Evolutionary conservation across 1,284 basidiomycete genomes (phyloP).

Genomic region (Cryptococcus deneoformans): DNA sequence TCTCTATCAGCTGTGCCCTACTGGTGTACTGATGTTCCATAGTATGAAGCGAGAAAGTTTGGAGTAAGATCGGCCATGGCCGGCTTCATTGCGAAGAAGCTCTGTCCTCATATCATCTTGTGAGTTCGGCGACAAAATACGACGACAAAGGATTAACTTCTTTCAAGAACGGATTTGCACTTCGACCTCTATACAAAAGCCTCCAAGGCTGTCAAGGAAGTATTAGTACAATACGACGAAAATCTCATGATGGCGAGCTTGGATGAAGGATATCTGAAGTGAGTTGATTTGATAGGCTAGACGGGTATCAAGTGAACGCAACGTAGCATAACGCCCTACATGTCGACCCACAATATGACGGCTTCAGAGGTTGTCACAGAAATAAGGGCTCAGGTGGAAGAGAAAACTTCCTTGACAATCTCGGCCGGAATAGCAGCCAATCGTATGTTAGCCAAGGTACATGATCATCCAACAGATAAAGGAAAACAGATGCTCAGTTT

Average conservation of each 20-base stretch:
- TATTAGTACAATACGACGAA: slow-evolving; percentile 65
- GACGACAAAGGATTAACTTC: slow-evolving; percentile 18
- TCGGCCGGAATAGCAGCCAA: slow-evolving; percentile 89
- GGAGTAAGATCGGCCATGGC: slow-evolving; percentile 89
- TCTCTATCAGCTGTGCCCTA: neutral
- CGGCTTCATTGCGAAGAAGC: slow-evolving; percentile 87
- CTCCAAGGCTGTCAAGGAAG: slow-evolving; percentile 54
- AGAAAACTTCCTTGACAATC: slow-evolving; percentile 80
- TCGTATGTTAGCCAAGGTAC: slow-evolving; percentile 72
- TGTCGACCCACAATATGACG: slow-evolving; percentile 61
- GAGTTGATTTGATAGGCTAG: slow-evolving; percentile 26
- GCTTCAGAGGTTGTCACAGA: slow-evolving; percentile 72
- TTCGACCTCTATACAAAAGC: slow-evolving; percentile 68
- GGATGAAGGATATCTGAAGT: slow-evolving; percentile 90
- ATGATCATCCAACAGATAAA: slow-evolving; percentile 1
- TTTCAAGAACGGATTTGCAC: slow-evolving; percentile 54
- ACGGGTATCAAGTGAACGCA: neutral
- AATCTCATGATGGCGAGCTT: slow-evolving; percentile 75
- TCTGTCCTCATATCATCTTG: slow-evolving; percentile 88
- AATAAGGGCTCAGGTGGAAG: slow-evolving; percentile 68
- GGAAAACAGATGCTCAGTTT: neutral
- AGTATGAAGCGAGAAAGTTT: slow-evolving; percentile 89
- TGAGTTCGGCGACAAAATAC: slow-evolving; percentile 19
- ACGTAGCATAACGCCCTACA: slow-evolving; percentile 58
- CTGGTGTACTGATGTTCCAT: neutral